Conservation (phyloP, 1,284 basidiomycete genomes). For the Rhodofomes roseus region DNA sequence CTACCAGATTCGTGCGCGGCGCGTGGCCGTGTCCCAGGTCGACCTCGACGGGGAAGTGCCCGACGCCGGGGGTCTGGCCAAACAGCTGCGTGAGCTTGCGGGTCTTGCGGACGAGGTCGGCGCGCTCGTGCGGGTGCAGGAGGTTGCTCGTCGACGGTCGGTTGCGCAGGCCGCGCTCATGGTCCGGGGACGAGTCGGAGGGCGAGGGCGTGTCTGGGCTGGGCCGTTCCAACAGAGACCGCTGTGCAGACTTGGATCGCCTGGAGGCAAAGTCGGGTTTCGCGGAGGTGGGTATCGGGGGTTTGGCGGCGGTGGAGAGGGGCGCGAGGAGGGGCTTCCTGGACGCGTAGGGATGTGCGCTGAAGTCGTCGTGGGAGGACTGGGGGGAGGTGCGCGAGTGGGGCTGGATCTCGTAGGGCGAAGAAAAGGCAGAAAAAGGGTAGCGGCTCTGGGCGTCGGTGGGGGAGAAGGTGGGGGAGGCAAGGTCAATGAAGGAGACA, state of each 20-base stretch:
- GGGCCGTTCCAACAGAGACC: background rate
- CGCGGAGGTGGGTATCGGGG: conserved; percentile 36
- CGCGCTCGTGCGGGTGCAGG: conserved; percentile 62
- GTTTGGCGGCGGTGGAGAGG: conserved; percentile 27
- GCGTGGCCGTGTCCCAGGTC: conserved; percentile 14
- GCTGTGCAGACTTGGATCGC: conserved; percentile 20
- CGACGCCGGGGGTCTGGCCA: conserved; percentile 54
- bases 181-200: background rate
- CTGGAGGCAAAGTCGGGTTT: conserved; percentile 28
- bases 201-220: conserved; percentile 7
- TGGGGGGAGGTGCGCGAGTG: conserved; percentile 7
- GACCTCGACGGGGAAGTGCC: conserved; percentile 15
- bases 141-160: conserved; percentile 62
- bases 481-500: conserved; percentile 58
- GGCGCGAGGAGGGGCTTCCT: conserved; percentile 15
- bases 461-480: conserved; percentile 33
- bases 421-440: conserved; percentile 3
- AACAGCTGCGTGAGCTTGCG: conserved; percentile 78
- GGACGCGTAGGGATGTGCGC: conserved; percentile 4
- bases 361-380: conserved; percentile 9
- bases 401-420: background rate
- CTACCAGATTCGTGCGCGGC: conserved; percentile 10
- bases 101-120: conserved; percentile 66
- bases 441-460: conserved; percentile 14
- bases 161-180: background rate